Evolutionary conservation across 441 rosid genomes (phyloP), one percentile per base, ranked within the genome.

Genomic region (Gossypium gossypioides): DNA sequence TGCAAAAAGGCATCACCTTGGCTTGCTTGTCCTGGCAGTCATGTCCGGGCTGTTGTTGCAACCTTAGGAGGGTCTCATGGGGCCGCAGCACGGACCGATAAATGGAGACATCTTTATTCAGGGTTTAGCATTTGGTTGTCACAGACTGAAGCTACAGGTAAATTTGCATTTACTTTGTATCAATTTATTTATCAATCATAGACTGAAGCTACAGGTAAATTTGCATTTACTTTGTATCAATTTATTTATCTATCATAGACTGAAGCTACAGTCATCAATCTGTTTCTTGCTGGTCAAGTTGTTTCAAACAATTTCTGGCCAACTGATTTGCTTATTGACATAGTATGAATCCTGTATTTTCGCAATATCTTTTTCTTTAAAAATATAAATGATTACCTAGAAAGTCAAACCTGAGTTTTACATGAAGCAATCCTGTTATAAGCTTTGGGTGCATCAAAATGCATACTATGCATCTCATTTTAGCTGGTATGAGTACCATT

Each of bases 41-140:
- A 94, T 81, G 96, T 88, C 27, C 89, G 97, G 32, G 81, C 95
- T 42, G 88, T 88, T 82, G 91, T 91, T 70, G 83, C 98, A 59
- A 93, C 98, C 50, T 65, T 93, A 83, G 97, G 95, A 79, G 96
- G 89, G 71, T 81, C 79, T 69, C 85, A 81, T 58, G 98, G 97
- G 73, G 92, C 92, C 75, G 91, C 97, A 15, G 62, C 78, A 75
- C 85, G 84, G 77, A 72, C 82, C 0, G 83, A 84, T 64, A 82
- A 80, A 80, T 94, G 97, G 96, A 86, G 75, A 71, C 93, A 91
- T 79, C 89, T 94, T 65, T 87, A 87, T 84, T 86, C 92, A 2
- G 98, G 97, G 67, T 90, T 91, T 80, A 90, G 92, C 0, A 88
- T 91, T 42, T 94, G 96, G 97, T 51, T 94, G 56, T 90, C 95